A percentile compares a stretch with the other conserved stretches of the same genome.
These are phyloP conservation scores for Schrenkiella parvula DNA, from an alignment of 345 rosid genomes.

Conservation along the genomic window DNA sequence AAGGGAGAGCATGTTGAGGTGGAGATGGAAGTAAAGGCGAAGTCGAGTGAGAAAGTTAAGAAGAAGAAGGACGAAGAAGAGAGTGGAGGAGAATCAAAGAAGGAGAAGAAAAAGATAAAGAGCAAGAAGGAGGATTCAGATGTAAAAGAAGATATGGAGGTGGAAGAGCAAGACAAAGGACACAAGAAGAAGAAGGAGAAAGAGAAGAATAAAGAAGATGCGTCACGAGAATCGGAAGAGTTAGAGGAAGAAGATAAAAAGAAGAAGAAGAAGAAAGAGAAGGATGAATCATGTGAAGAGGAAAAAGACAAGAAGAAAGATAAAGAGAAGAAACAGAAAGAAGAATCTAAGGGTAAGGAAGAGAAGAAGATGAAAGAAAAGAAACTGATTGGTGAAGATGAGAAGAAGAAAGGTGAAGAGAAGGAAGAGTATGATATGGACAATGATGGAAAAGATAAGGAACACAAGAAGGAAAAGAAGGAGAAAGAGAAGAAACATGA, in stretches of 20 bases:
- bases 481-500: background rate
- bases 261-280: background rate
- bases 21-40: constrained; percentile 56
- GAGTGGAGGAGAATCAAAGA: constrained; percentile 29
- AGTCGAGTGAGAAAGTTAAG: constrained; percentile 55
- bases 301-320: background rate
- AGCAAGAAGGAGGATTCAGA: background rate
- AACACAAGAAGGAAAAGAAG: background rate
- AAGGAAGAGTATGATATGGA: background rate
- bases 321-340: constrained; percentile 18
- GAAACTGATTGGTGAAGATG: background rate
- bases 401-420: background rate
- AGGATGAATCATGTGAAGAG: background rate
- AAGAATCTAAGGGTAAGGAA: constrained; percentile 1
- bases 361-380: constrained; percentile 1
- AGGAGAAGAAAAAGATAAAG: constrained; percentile 13
- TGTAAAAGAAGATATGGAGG: background rate
- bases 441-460: background rate
- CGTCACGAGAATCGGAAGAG: background rate
- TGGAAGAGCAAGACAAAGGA: background rate
- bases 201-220: constrained; percentile 3
- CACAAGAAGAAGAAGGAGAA: background rate
- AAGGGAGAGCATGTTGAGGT: constrained; percentile 38
- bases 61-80: constrained; percentile 21
- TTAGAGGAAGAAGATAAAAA: background rate